These are phyloP conservation scores for Litsea cubeba DNA, from an alignment of 164 flowering plant genomes.

Conservation along the genomic window DNA sequence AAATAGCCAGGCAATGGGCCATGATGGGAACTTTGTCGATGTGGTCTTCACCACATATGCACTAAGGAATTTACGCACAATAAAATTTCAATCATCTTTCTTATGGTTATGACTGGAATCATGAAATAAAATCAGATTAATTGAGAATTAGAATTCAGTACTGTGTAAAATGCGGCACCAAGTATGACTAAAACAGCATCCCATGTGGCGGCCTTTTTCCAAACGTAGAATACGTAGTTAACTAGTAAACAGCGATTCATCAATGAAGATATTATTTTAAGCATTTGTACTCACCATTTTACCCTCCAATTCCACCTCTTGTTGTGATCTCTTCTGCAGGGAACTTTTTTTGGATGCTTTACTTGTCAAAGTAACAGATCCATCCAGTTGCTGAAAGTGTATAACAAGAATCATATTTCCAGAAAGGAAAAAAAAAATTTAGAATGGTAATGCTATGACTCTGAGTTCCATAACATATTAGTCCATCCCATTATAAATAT, in stretches of 20 bases:
- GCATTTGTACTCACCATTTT: conserved; percentile 22
- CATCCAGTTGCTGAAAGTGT: conserved; percentile 42
- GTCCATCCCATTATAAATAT: too few relatives aligned
- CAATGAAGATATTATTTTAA: background rate
- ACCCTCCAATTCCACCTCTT: conserved; percentile 23
- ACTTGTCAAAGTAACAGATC: conserved; percentile 24
- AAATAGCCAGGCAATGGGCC: too few relatives aligned
- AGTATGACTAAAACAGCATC: background rate
- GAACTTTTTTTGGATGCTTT: conserved; percentile 26
- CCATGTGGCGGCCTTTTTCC: background rate
- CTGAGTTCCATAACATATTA: too few relatives aligned
- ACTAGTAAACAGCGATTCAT: background rate
- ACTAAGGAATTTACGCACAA: too few relatives aligned
- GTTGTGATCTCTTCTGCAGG: conserved; percentile 33
- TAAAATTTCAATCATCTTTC: background rate
- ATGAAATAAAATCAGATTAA: too few relatives aligned
- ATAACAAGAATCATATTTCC: background rate
- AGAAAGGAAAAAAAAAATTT: too few relatives aligned
- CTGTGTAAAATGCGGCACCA: background rate
- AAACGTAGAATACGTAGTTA: background rate
- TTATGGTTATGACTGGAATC: background rate
- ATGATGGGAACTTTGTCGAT: too few relatives aligned
- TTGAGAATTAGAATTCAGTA: too few relatives aligned
- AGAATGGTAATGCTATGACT: too few relatives aligned
- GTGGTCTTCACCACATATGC: too few relatives aligned